These are phyloP conservation scores for Pythium myriotylum DNA, from an alignment of 352 stramenopile species.

Conservation along the genomic window DNA sequence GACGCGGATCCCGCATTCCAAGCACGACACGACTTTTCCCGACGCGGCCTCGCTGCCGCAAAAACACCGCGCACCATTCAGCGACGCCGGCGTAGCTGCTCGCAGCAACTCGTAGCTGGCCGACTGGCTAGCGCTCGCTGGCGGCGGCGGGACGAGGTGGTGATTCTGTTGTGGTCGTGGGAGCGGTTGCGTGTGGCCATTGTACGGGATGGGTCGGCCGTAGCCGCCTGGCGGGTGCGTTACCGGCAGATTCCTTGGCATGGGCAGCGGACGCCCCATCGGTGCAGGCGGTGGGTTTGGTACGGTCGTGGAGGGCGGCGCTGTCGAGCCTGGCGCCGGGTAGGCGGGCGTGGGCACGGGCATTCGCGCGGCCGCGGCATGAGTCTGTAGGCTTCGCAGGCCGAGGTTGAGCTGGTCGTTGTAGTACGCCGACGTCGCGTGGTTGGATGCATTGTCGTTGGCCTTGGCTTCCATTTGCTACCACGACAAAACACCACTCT, in stretches of 20 bases:
- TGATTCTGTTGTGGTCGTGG: constrained; percentile 11
- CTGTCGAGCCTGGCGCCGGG: not conserved
- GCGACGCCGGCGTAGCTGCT: constrained; percentile 28
- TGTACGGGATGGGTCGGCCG: constrained; percentile 20
- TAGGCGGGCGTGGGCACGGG: not conserved
- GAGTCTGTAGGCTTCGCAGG: constrained; percentile 55
- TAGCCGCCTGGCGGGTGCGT: constrained; percentile 5
- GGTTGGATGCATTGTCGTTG: constrained; percentile 41
- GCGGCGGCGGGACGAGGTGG: constrained; percentile 14
- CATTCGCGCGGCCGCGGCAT: constrained; percentile 26
- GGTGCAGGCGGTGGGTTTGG: not conserved
- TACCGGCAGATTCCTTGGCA: not conserved
- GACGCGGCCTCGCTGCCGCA: constrained; percentile 27
- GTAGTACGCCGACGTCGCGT: constrained; percentile 58
- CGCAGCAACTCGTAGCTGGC: constrained; percentile 39
- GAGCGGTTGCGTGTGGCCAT: not conserved
- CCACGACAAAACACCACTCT: no score
- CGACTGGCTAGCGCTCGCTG: constrained; percentile 2
- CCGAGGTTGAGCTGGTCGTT: constrained; percentile 48
- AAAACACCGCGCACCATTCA: constrained; percentile 64
- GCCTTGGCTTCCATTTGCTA: constrained; percentile 59
- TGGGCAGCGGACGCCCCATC: not conserved
- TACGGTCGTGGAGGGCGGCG: not conserved
- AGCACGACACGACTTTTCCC: constrained; percentile 55
- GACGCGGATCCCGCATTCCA: constrained; percentile 52